Evolutionary conservation across 2,329 filamentous ascomycete species (phyloP).

Genomic region (Ophiostoma perfectum): DNA sequence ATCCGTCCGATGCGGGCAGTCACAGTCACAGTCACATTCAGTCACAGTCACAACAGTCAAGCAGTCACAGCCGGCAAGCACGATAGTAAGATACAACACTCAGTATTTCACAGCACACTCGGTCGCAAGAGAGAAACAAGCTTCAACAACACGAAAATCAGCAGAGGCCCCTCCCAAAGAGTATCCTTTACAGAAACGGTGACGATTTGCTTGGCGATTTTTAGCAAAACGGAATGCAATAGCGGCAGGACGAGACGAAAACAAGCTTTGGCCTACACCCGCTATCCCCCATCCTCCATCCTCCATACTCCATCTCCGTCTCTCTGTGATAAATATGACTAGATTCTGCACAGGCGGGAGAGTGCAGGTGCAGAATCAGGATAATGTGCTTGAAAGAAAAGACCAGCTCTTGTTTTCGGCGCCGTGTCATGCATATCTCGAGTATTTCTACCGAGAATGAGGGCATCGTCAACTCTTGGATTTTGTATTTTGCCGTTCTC

Average conservation of each 20-base stretch:
- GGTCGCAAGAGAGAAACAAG: background rate
- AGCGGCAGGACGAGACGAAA: background rate
- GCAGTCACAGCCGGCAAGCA: no score
- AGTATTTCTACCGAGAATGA: background rate
- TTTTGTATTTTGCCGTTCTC: background rate
- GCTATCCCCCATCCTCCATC: background rate
- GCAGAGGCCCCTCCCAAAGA: background rate
- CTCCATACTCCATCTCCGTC: background rate
- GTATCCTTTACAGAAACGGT: background rate
- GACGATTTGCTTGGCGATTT: background rate
- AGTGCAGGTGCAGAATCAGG: background rate
- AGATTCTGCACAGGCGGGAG: background rate
- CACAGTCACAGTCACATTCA: background rate
- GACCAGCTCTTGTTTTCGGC: no score
- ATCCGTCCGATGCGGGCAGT: slow-evolving; percentile 9
- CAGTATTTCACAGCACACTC: background rate
- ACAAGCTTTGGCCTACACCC: background rate
- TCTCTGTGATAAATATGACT: background rate
- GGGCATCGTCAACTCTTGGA: background rate
- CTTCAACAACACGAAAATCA: background rate
- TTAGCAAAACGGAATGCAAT: background rate
- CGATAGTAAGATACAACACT: no score
- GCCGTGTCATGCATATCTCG: background rate
- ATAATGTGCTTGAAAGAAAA: background rate
- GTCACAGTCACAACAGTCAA: background rate